These are phyloP conservation scores for Cladosporium sp. DNA, from an alignment of 2,329 filamentous ascomycete genomes.

Conservation along the genomic window DNA sequence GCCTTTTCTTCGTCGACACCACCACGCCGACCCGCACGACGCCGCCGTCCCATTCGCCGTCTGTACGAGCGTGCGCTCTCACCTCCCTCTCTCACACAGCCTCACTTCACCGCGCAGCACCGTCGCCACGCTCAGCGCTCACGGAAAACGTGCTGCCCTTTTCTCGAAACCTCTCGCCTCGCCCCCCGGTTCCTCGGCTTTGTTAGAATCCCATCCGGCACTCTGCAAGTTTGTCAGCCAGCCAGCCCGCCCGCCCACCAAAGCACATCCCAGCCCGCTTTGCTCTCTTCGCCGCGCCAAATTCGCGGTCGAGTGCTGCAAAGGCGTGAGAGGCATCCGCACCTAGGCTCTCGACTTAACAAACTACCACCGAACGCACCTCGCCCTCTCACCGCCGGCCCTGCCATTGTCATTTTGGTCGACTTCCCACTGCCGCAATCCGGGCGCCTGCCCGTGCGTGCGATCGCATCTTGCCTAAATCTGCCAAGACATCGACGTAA, in stretches of 20 bases:
- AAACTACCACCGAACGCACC: neutral
- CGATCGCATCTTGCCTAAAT: neutral
- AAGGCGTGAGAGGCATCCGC: neutral
- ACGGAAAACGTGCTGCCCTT: neutral
- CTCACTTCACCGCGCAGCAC: neutral
- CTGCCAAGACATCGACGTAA: slow-evolving; percentile 13
- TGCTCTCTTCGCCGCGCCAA: neutral
- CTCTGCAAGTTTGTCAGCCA: slow-evolving; percentile 9
- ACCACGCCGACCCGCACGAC: neutral
- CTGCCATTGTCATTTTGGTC: slow-evolving; percentile 4
- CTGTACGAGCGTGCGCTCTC: neutral
- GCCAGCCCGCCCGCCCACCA: slow-evolving; percentile 7
- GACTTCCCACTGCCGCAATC: neutral
- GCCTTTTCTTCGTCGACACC: slow-evolving; percentile 4
- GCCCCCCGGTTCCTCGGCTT: slow-evolving; percentile 10
- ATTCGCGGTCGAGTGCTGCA: neutral
- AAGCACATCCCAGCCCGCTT: neutral
- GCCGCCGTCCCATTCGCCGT: neutral
- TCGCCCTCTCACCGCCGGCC: neutral
- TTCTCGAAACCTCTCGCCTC: slow-evolving; percentile 5
- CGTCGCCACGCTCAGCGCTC: neutral
- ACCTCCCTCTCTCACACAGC: neutral
- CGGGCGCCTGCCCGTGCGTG: slow-evolving; percentile 11
- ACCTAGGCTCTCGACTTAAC: neutral
- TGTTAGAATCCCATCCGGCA: slow-evolving; percentile 4